Percentiles rank a stretch among this genome's conserved stretches.
Conservation (phyloP, 768 basidiomycete species). For the Leccinum boreale region DNA sequence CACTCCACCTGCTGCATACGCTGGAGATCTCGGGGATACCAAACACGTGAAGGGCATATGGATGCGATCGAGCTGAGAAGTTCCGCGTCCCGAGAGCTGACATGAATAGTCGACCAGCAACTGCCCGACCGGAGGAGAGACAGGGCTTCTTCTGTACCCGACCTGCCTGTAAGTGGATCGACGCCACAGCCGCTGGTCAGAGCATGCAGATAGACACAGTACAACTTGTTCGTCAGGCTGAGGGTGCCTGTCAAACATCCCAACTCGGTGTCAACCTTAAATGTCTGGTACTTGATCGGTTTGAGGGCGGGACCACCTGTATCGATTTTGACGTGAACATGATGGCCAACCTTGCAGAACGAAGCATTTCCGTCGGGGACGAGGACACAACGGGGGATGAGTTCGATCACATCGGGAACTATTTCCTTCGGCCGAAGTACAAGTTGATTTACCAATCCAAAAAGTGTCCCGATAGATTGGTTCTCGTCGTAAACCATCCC, state of each 20-base stretch:
- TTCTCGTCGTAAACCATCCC: not conserved
- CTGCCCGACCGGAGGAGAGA: conserved; percentile 33
- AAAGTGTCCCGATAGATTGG: not conserved
- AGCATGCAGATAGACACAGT: conserved; percentile 8
- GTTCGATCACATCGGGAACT: not conserved
- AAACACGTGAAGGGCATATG: conserved; percentile 29
- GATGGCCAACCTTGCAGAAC: conserved; percentile 3
- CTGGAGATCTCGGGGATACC: conserved; percentile 13
- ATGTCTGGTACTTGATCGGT: conserved; percentile 17
- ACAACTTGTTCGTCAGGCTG: not conserved
- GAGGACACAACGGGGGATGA: conserved; percentile 24
- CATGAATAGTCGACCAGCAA: conserved; percentile 36
- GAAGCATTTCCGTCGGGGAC: conserved; percentile 34
- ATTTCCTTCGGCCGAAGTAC: not conserved
- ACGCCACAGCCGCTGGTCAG: not conserved
- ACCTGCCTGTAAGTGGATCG: not conserved
- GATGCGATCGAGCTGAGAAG: conserved; percentile 33
- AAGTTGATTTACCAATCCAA: not conserved
- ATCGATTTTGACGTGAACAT: conserved; percentile 8
- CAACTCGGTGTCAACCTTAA: not conserved
- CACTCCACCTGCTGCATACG: conserved; percentile 40
- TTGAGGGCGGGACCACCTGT: not conserved
- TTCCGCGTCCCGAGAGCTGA: conserved; percentile 24
- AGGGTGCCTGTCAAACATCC: not conserved
- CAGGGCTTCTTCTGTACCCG: not conserved